Evolutionary conservation across 805 yeast genomes (phyloP).

Genomic region (Ogataea glucozyma): DNA sequence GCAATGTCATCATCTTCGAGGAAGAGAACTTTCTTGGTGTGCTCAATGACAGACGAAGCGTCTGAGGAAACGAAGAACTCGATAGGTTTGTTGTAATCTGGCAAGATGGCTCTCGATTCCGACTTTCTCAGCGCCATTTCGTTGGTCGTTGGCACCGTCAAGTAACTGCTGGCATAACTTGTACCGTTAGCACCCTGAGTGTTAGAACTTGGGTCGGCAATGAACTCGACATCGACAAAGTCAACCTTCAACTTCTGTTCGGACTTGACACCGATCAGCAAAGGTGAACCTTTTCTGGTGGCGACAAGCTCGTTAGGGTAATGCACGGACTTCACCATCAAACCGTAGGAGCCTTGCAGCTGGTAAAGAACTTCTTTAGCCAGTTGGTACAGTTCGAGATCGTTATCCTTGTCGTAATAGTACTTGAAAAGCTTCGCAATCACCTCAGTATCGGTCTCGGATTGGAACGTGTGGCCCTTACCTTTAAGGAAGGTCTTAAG

Average conservation of each 20-base stretch:
- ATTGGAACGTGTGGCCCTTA: conserved; percentile 81
- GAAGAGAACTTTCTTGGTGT: conserved; percentile 94
- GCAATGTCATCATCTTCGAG: conserved; percentile 99
- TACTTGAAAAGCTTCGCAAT: conserved; percentile 95
- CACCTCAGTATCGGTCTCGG: conserved; percentile 97
- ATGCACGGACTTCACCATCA: conserved; percentile 86
- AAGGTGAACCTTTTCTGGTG: conserved; percentile 97
- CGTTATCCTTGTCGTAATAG: conserved; percentile 76
- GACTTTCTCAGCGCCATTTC: conserved; percentile 33
- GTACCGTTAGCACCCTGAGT: conserved; percentile 26
- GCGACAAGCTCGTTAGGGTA: conserved; percentile 96
- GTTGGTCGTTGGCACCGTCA: conserved; percentile 21
- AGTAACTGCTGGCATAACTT: conserved; percentile 15
- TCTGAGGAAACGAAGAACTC: conserved; percentile 96
- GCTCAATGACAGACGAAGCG: conserved; percentile 94
- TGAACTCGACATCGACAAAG: conserved; percentile 97
- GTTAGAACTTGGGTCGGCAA: conserved; percentile 52
- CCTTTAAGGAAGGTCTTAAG: conserved; percentile 76
- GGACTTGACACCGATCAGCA: conserved; percentile 95
- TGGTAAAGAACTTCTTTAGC: conserved; percentile 91
- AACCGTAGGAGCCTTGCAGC: conserved; percentile 96
- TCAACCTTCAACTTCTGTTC: conserved; percentile 95
- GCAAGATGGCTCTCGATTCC: conserved; percentile 90
- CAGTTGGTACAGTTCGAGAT: conserved; percentile 85
- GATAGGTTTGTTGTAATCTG: conserved; percentile 88